phyloP scores from a whole-genome alignment of 768 basidiomycete genomes.

The Psilocybe subaeruginosa region DNA sequence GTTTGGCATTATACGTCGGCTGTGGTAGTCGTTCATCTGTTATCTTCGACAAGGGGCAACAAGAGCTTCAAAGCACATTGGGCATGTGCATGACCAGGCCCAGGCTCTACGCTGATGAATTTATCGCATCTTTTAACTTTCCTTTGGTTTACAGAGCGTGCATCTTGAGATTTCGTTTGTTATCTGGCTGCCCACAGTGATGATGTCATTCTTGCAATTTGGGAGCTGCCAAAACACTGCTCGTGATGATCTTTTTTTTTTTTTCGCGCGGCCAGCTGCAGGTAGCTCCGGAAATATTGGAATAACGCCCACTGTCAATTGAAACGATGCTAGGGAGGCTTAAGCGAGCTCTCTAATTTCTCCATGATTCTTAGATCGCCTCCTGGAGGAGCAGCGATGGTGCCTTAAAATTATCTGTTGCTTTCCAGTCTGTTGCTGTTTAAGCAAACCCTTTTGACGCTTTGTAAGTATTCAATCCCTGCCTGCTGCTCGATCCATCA shows the following conservation, averaged over 20 bases:
- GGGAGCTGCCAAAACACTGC: background rate
- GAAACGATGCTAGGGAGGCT: background rate
- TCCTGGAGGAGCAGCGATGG: background rate
- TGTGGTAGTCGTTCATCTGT: too few relatives aligned
- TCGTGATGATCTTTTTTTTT: background rate
- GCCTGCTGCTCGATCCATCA: background rate
- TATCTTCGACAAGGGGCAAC: too few relatives aligned
- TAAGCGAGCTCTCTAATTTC: conserved; percentile 8
- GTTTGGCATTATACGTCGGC: background rate
- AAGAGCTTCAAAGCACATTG: too few relatives aligned
- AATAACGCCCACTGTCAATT: background rate
- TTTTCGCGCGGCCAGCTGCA: background rate
- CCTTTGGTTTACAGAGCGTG: background rate
- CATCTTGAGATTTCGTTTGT: background rate
- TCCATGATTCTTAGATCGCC: background rate
- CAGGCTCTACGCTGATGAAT: background rate
- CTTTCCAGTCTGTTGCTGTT: background rate
- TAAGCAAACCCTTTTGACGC: background rate
- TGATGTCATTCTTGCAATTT: background rate
- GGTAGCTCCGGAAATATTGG: background rate
- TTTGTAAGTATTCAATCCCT: background rate
- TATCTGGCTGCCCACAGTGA: background rate
- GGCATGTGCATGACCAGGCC: too few relatives aligned
- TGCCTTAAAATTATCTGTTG: background rate
- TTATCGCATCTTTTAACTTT: background rate